Evolutionary conservation across 192 early-diverging fungal species (phyloP), one percentile per base, ranked within the genome.

Genomic region (Phycomyces nitens): DNA sequence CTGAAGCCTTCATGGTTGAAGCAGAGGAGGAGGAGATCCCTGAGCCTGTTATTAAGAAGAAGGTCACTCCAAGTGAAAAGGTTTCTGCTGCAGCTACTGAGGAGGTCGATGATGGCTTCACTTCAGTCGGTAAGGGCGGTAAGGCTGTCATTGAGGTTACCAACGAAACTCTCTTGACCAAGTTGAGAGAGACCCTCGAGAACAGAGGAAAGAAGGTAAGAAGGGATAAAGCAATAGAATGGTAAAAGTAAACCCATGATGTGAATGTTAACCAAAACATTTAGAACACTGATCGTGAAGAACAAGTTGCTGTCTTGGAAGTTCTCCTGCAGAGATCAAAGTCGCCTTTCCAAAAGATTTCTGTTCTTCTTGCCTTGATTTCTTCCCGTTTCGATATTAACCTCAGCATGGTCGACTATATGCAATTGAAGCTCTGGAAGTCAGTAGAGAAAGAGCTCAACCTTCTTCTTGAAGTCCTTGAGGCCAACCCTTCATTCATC

Each of bases 191-290:
- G 60, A 77, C 96, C 38, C 58, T 87, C 59, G 87, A 88, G 42
- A 85, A 92, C 49, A 86, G 97, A 67, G 97, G 97, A 44, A 95
- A 96, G 80, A 97, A 91, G 83, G 86, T 88, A 65, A 41, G 67
- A 44, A 39, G 27, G 26, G 23, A 50, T n/a, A 29, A 23, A 34
- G 7, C 2, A 34, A 34, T 34, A 34, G 29, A 34, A 34, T 34
- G 29, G 7, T 7, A 34, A 34, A 34, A 34, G 29, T 7, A 34
- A 7, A 34, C 29, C 29, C 2, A 34, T 34, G 3, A 34, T 34
- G 29, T 34, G 29, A 34, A 5, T 34, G 7, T 34, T 34, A 34
- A 34, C 7, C 2, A 34, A 5, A 34, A n/a, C 11, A n/a, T 14
- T 47, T 58, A 94, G 92, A 88, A 87, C 78, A 97, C 94, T 53